A percentile compares a stretch with the other conserved stretches of the same genome.
Conservation (phyloP, 805 yeast genomes). For the Saccharomycopsis fermentans region DNA sequence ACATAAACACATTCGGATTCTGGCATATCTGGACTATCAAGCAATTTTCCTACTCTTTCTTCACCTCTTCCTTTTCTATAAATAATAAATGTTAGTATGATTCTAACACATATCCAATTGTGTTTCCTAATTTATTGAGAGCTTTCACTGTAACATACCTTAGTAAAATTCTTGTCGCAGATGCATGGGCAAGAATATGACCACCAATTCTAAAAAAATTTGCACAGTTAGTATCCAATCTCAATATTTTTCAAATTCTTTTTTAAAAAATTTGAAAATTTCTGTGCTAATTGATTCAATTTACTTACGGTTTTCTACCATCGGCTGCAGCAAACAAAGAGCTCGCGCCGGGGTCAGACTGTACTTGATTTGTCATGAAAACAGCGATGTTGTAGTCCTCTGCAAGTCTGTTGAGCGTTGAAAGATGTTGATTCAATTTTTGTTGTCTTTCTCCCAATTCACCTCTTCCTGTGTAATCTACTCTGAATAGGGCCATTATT, state of each 20-base stretch:
- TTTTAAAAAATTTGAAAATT: too few species aligned
- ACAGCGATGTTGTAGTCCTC: constrained; percentile 75
- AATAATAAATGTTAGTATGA: background rate
- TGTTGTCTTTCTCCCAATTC: constrained; percentile 71
- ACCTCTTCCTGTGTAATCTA: constrained; percentile 71
- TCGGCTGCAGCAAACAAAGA: constrained; percentile 72
- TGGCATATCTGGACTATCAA: constrained; percentile 76
- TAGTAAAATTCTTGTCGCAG: constrained; percentile 64
- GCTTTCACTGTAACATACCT: constrained; percentile 18
- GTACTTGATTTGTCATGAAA: constrained; percentile 68
- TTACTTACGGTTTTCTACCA: constrained; percentile 57
- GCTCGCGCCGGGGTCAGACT: constrained; percentile 77
- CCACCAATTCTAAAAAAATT: constrained; percentile 47
- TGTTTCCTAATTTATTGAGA: background rate
- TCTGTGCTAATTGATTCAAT: too few species aligned
- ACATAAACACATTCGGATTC: constrained; percentile 70
- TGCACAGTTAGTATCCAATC: background rate
- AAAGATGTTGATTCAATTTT: constrained; percentile 49
- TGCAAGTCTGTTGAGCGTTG: constrained; percentile 47
- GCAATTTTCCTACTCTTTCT: constrained; percentile 69
- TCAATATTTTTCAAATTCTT: too few species aligned
- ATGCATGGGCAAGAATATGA: constrained; percentile 71
- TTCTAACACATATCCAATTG: too few species aligned
- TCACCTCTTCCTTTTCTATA: constrained; percentile 66
- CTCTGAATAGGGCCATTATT: constrained; percentile 70